phyloP scores from a whole-genome alignment of 495 filamentous ascomycete species.

The Podospora tetraspora region DNA sequence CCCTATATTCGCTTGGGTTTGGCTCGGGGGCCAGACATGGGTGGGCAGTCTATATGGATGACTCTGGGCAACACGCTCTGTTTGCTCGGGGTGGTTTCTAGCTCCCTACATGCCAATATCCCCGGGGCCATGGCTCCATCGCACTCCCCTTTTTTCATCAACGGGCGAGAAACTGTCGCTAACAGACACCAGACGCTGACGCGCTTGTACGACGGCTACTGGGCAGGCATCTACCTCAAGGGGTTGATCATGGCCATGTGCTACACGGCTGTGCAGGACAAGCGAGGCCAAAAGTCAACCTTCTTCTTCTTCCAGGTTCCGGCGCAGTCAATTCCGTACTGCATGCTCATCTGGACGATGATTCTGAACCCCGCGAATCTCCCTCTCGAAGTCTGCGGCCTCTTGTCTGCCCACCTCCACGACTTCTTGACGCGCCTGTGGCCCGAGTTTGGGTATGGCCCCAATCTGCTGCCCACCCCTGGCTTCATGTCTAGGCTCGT shows the following conservation, averaged over 20 bases:
- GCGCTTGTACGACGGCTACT: slow-evolving; percentile 43
- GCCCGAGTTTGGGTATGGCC: slow-evolving; percentile 75
- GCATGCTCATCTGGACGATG: slow-evolving; percentile 64
- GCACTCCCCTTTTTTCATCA: neutral
- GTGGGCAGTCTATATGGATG: slow-evolving; percentile 87
- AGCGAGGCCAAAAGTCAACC: slow-evolving; percentile 60
- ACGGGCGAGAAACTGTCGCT: slow-evolving; percentile 8
- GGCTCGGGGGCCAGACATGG: slow-evolving; percentile 73
- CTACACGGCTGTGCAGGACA: slow-evolving; percentile 79
- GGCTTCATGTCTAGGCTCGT: slow-evolving; percentile 58
- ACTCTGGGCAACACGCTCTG: slow-evolving; percentile 56
- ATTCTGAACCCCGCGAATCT: slow-evolving; percentile 48
- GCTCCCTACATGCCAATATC: slow-evolving; percentile 74
- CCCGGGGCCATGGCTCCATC: slow-evolving; percentile 3
- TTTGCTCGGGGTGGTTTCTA: slow-evolving; percentile 66
- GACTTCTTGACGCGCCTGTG: slow-evolving; percentile 80
- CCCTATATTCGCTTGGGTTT: slow-evolving; percentile 70
- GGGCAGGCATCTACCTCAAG: slow-evolving; percentile 47
- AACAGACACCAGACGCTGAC: slow-evolving; percentile 39
- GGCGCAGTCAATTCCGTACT: slow-evolving; percentile 67
- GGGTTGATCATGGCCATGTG: slow-evolving; percentile 70
- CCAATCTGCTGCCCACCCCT: slow-evolving; percentile 66
- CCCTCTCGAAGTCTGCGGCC: slow-evolving; percentile 55
- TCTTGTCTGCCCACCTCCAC: slow-evolving; percentile 77
- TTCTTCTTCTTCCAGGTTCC: slow-evolving; percentile 77